phyloP scores from a whole-genome alignment of 192 early-diverging fungal species.

The Geranomyces variabilis region DNA sequence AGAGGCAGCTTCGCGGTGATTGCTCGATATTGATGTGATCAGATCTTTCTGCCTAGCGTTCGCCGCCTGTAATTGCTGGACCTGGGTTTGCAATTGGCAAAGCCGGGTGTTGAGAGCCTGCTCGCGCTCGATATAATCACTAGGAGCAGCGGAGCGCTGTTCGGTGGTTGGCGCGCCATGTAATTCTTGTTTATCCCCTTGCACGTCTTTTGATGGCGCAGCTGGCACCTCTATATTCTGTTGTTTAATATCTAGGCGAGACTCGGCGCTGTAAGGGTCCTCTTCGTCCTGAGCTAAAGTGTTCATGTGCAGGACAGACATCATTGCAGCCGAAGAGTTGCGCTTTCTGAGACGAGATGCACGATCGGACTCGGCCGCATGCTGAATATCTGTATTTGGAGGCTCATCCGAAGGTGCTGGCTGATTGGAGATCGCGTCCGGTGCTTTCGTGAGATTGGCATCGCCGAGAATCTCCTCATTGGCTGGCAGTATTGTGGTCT shows the following conservation, averaged over 20 bases:
- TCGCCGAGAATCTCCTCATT: neutral
- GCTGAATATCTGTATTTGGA: neutral
- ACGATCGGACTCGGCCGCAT: neutral
- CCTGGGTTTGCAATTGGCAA: constrained; percentile 26
- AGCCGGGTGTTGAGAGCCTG: constrained; percentile 9
- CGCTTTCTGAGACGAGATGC: constrained; percentile 9
- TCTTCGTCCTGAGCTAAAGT: neutral
- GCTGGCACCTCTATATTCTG: no score
- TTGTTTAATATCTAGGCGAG: neutral
- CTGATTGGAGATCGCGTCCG: no score
- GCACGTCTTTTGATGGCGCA: no score
- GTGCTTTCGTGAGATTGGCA: no score
- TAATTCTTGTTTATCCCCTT: no score
- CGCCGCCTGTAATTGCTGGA: constrained; percentile 16
- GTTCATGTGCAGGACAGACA: constrained; percentile 2
- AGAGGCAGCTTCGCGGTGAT: neutral
- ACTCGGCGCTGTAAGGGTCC: neutral
- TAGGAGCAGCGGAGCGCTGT: neutral
- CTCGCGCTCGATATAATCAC: neutral
- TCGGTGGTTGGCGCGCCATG: neutral
- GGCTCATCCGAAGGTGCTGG: neutral
- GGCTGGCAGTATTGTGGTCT: no score
- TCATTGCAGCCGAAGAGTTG: constrained; percentile 18
- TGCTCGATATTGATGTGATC: neutral
- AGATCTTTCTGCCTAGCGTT: constrained; percentile 3